A percentile compares a stretch with the other conserved stretches of the same genome.
Evolutionary conservation across 176 grass and related monocot species (phyloP).

Genomic region (Cocos nucifera): DNA sequence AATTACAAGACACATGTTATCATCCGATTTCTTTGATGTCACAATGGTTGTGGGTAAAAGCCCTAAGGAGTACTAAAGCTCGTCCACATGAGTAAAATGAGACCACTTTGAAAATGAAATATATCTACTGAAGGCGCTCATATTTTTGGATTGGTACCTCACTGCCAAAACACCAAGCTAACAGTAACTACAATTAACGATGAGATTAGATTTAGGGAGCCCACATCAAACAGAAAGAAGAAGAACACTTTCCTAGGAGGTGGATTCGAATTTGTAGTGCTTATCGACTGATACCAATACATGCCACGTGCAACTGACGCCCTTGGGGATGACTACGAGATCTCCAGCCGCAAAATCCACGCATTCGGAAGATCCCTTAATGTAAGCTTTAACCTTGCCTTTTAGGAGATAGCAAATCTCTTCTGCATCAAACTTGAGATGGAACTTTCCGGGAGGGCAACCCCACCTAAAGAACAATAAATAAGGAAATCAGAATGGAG

Average conservation of each 20-base stretch:
- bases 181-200: background rate
- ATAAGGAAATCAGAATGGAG: background rate
- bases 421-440: slow-evolving; percentile 72
- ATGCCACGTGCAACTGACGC: slow-evolving; percentile 85
- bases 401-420: slow-evolving; percentile 80
- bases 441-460: slow-evolving; percentile 66
- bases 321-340: slow-evolving; percentile 84
- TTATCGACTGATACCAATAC: slow-evolving; percentile 67
- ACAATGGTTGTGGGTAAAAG: background rate
- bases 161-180: background rate
- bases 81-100: background rate
- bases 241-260: slow-evolving; percentile 11
- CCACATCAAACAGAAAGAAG: background rate
- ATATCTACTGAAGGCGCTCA: background rate
- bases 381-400: slow-evolving; percentile 65
- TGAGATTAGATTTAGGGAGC: background rate
- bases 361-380: slow-evolving; percentile 58
- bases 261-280: slow-evolving; percentile 85
- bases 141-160: background rate
- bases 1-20: too few relatives aligned
- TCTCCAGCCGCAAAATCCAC: slow-evolving; percentile 89
- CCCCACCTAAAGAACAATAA: slow-evolving; percentile 40
- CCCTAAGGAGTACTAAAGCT: background rate
- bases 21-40: background rate
- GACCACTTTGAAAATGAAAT: background rate